A percentile compares a stretch with the other conserved stretches of the same genome.
Evolutionary conservation across 345 rosid genomes (phyloP).

Genomic region (Corchorus olitorius): DNA sequence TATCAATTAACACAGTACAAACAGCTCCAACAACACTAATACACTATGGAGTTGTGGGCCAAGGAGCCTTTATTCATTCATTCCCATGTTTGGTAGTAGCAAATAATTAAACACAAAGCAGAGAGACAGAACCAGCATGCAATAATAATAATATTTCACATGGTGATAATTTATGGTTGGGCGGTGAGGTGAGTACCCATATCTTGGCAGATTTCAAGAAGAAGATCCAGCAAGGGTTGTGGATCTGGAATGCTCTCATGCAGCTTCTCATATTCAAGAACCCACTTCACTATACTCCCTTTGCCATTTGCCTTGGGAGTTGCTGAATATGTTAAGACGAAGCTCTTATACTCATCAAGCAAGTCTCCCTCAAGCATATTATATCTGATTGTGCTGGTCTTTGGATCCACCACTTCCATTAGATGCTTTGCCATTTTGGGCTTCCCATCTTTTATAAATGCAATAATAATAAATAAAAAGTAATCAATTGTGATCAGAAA

Average conservation of each 20-base stretch:
- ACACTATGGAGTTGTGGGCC: too few relatives aligned
- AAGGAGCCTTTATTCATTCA: too few relatives aligned
- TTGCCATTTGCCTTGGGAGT: slow-evolving; percentile 24
- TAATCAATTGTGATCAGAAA: too few relatives aligned
- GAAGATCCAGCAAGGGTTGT: slow-evolving; percentile 7
- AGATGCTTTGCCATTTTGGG: slow-evolving; percentile 26
- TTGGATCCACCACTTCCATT: slow-evolving; percentile 36
- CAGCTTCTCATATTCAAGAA: slow-evolving; percentile 35
- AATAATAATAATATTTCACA: too few relatives aligned
- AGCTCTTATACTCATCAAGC: slow-evolving; percentile 36
- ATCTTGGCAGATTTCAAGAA: slow-evolving; percentile 11
- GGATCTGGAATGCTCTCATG: slow-evolving; percentile 21
- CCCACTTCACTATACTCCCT: slow-evolving; percentile 32
- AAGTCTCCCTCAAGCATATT: slow-evolving; percentile 40
- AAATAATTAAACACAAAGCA: too few relatives aligned
- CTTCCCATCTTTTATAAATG: slow-evolving; percentile 21
- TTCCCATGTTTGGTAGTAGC: too few relatives aligned
- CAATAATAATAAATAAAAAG: neutral
- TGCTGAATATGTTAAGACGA: neutral
- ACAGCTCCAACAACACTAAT: too few relatives aligned
- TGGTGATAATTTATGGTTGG: neutral
- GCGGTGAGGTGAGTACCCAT: slow-evolving; percentile 28
- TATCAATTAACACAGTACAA: too few relatives aligned
- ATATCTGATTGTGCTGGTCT: slow-evolving; percentile 22
- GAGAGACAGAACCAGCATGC: too few relatives aligned